phyloP scores from a whole-genome alignment of 2,329 filamentous ascomycete species.

The Pyricularia grisea region DNA sequence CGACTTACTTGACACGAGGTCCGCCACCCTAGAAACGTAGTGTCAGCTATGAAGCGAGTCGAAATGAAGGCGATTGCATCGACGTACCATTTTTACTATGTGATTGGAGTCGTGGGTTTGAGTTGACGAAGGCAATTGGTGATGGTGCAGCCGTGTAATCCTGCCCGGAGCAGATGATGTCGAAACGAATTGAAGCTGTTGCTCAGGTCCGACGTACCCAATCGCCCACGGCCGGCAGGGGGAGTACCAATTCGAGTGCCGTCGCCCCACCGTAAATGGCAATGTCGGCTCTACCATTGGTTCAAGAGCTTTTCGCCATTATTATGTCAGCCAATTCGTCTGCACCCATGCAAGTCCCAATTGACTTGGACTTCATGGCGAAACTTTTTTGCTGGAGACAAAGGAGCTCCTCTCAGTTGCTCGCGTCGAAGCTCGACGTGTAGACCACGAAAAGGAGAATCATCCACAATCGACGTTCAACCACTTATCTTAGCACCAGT shows the following conservation, averaged over 20 bases:
- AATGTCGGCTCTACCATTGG: not conserved
- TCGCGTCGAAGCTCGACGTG: not conserved
- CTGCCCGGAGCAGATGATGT: not conserved
- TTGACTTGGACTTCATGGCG: not conserved
- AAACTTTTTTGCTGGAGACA: conserved; percentile 9
- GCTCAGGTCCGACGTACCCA: not conserved
- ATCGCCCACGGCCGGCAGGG: not conserved
- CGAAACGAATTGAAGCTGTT: not conserved
- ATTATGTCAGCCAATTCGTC: conserved; percentile 5
- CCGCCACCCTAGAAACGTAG: conserved; percentile 56
- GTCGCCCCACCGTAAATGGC: not conserved
- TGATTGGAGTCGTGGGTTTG: not conserved
- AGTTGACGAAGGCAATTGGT: not conserved
- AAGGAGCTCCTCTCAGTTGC: not conserved
- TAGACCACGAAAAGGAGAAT: conserved; percentile 5
- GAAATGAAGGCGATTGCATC: not conserved
- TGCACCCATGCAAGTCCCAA: not conserved
- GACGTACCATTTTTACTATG: conserved; percentile 46
- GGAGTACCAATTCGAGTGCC: not conserved
- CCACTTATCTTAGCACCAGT: not conserved
- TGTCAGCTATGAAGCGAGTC: conserved; percentile 27
- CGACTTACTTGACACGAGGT: conserved; percentile 49
- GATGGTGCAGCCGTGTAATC: not conserved
- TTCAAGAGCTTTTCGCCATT: not conserved
- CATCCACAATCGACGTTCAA: not conserved